Evolutionary conservation across 768 basidiomycete species (phyloP).

Genomic region (Lentinula guzmanii): DNA sequence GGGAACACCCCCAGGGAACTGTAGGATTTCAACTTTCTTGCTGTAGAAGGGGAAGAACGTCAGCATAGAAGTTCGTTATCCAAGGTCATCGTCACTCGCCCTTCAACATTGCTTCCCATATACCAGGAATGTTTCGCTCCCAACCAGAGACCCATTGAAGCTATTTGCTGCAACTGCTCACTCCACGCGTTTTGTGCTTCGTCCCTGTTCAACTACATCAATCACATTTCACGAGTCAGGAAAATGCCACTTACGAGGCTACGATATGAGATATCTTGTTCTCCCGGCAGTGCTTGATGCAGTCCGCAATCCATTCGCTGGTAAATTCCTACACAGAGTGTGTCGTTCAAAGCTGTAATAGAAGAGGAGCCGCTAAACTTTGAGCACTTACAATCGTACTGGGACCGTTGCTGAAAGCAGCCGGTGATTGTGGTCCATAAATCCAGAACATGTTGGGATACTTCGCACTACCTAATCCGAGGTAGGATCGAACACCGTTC

Average conservation of each 20-base stretch:
- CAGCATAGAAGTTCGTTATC: not conserved
- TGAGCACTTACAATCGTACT: constrained; percentile 8
- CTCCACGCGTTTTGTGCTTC: not conserved
- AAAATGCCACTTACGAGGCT: not conserved
- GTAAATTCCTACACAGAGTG: constrained; percentile 15
- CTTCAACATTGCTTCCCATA: constrained; percentile 11
- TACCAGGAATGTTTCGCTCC: constrained; percentile 10
- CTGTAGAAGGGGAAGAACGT: not conserved
- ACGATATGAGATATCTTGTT: not conserved
- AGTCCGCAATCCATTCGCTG: constrained; percentile 19
- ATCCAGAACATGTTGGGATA: constrained; percentile 15
- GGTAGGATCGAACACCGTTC: constrained; percentile 10
- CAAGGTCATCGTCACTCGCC: not conserved
- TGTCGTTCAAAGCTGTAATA: not conserved
- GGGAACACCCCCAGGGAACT: constrained; percentile 10
- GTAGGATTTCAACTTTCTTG: constrained; percentile 8
- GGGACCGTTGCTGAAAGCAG: constrained; percentile 11
- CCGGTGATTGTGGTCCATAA: constrained; percentile 12
- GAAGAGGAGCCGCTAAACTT: not conserved
- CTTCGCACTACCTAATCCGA: constrained; percentile 10
- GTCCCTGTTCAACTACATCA: not conserved
- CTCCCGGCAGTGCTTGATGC: constrained; percentile 12
- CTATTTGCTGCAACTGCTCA: not conserved
- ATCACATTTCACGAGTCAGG: not conserved
- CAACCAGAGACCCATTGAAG: not conserved